phyloP scores from a whole-genome alignment of 2,329 filamentous ascomycete genomes.

The Aspergillus ochraceoroseus region DNA sequence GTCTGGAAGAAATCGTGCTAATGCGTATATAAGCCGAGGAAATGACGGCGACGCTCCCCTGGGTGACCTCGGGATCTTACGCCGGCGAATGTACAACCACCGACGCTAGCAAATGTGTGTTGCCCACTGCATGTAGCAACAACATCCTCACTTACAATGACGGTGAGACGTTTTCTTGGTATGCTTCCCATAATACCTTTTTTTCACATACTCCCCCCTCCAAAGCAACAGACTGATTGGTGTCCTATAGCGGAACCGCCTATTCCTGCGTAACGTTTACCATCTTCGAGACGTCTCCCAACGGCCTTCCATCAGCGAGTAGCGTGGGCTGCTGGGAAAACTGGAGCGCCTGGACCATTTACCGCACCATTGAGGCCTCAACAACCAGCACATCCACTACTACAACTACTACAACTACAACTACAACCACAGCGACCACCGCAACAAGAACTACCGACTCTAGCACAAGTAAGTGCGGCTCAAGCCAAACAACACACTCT shows the following conservation, averaged over 20 bases:
- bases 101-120: neutral
- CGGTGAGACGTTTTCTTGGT: neutral
- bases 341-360: constrained; percentile 5
- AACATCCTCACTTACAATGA: constrained; percentile 2
- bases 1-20: too few species aligned
- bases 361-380: neutral
- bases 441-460: neutral
- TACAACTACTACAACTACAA: neutral
- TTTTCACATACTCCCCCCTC: too few species aligned
- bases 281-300: constrained; percentile 3
- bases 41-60: neutral
- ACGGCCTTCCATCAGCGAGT: constrained; percentile 3
- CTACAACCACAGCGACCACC: neutral
- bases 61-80: constrained; percentile 1
- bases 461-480: too few species aligned
- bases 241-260: neutral
- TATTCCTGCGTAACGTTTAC: constrained; percentile 7
- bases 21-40: neutral
- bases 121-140: neutral
- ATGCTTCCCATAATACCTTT: too few species aligned
- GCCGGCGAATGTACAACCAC: neutral
- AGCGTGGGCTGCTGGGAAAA: constrained; percentile 5
- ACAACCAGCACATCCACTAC: neutral
- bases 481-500: neutral
- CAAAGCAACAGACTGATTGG: neutral